Evolutionary conservation across 2,329 filamentous ascomycete genomes (phyloP).

Genomic region (Cladosporium sp.): DNA sequence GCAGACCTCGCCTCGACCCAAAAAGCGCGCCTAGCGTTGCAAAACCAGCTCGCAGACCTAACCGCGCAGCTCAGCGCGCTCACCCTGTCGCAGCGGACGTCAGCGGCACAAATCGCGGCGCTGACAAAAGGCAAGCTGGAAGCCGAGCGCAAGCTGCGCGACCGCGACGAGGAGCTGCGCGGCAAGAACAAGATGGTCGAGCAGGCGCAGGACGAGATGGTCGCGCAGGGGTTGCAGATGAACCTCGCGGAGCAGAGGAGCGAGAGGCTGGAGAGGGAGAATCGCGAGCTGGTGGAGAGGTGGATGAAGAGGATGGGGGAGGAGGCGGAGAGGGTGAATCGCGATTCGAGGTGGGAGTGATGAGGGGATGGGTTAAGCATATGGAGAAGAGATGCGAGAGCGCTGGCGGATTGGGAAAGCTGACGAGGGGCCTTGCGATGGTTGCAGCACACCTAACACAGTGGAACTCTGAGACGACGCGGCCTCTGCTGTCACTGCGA

Average conservation of each 20-base stretch:
- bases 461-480: no score
- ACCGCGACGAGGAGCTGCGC: conserved; percentile 77
- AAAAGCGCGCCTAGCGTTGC: conserved; percentile 63
- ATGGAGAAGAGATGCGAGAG: neutral
- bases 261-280: conserved; percentile 70
- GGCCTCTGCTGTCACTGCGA: no score
- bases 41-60: conserved; percentile 56
- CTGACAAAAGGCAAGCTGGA: conserved; percentile 57
- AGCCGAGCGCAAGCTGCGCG: conserved; percentile 62
- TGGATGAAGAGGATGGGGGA: conserved; percentile 86
- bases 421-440: no score
- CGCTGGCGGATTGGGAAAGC: no score
- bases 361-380: neutral
- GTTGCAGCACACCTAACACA: no score
- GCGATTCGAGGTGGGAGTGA: conserved; percentile 29
- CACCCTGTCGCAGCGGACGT: conserved; percentile 53
- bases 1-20: conserved; percentile 71
- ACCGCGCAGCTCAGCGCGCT: conserved; percentile 60
- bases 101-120: conserved; percentile 54
- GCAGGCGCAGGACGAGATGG: conserved; percentile 88
- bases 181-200: conserved; percentile 79
- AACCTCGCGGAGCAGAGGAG: conserved; percentile 75
- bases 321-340: conserved; percentile 84
- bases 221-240: conserved; percentile 78
- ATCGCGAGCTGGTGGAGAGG: conserved; percentile 78